A percentile compares a stretch with the other conserved stretches of the same genome.
Conservation (phyloP, 1,284 basidiomycete genomes). For the Phaffia rhodozyma region DNA sequence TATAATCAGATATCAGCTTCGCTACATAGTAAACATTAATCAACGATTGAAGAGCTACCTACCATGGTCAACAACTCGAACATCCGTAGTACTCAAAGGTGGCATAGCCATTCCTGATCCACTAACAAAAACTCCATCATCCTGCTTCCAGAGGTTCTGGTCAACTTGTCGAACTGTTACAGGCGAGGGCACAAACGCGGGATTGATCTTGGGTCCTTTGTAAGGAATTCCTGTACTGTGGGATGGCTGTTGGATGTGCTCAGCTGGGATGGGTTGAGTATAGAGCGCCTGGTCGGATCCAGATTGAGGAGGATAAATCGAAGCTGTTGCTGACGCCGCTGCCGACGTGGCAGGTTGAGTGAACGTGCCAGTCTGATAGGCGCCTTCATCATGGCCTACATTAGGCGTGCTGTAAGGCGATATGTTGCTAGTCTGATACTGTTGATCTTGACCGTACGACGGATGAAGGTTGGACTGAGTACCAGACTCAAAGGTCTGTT, state of each 20-base stretch:
- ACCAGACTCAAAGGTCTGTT: background rate
- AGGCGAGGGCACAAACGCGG: constrained; percentile 81
- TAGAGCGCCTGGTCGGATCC: constrained; percentile 21
- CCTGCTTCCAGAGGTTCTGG: constrained; percentile 66
- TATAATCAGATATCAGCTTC: too few relatives aligned
- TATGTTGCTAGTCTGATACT: constrained; percentile 11
- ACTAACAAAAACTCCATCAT: constrained; percentile 49
- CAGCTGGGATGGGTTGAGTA: constrained; percentile 22
- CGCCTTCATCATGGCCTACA: too few relatives aligned
- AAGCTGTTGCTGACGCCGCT: background rate
- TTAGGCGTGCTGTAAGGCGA: too few relatives aligned
- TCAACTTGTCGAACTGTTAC: constrained; percentile 73
- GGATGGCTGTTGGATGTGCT: constrained; percentile 60
- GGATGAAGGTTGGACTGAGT: background rate
- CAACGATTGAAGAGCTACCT: constrained; percentile 21
- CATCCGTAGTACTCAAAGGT: constrained; percentile 82
- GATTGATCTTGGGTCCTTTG: constrained; percentile 62
- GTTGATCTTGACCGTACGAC: constrained; percentile 21
- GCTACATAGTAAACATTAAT: background rate
- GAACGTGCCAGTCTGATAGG: too few relatives aligned
- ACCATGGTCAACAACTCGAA: constrained; percentile 89
- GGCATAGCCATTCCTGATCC: constrained; percentile 57
- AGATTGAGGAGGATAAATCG: constrained; percentile 17
- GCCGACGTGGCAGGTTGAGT: too few relatives aligned
- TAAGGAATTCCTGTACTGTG: constrained; percentile 62